phyloP scores from a whole-genome alignment of 176 grass and related monocot genomes.

The Avena sativa region DNA sequence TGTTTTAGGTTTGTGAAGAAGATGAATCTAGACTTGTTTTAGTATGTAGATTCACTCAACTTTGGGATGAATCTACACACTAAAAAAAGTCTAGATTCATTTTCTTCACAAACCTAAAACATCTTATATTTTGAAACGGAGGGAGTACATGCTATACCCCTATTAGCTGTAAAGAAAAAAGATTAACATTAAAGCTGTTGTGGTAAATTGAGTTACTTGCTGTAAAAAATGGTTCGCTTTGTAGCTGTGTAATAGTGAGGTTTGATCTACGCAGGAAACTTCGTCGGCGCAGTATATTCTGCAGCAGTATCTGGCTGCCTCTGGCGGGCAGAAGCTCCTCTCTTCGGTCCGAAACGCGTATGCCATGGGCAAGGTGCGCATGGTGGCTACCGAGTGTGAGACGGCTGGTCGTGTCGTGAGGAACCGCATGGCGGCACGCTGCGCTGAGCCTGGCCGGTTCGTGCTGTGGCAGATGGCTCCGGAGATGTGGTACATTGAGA shows the following conservation, averaged over 20 bases:
- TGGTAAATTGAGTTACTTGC: conserved; percentile 6
- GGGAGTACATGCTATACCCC: not conserved
- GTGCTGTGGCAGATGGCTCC: conserved; percentile 93
- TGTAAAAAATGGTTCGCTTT: conserved; percentile 15
- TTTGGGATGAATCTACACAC: too few relatives aligned
- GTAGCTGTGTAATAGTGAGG: not conserved
- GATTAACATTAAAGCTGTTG: not conserved
- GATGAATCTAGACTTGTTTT: too few relatives aligned
- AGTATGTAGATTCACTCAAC: too few relatives aligned
- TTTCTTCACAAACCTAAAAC: too few relatives aligned
- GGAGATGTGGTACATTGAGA: conserved; percentile 94
- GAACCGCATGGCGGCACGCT: conserved; percentile 64
- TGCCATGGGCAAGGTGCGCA: conserved; percentile 76
- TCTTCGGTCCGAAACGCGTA: conserved; percentile 66
- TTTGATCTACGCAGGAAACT: conserved; percentile 69
- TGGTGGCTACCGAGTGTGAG: conserved; percentile 81
- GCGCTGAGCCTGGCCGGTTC: conserved; percentile 66
- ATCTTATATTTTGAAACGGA: too few relatives aligned
- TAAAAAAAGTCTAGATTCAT: too few relatives aligned
- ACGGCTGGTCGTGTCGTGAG: conserved; percentile 61
- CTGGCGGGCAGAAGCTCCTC: conserved; percentile 70
- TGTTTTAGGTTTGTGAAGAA: too few relatives aligned
- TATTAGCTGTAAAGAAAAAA: conserved; percentile 26
- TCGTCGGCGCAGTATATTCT: conserved; percentile 95
- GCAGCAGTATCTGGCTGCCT: conserved; percentile 85